These are phyloP conservation scores for Symbiodinium pilosum DNA, from an alignment of 73 alveolate genomes.

Conservation along the genomic window DNA sequence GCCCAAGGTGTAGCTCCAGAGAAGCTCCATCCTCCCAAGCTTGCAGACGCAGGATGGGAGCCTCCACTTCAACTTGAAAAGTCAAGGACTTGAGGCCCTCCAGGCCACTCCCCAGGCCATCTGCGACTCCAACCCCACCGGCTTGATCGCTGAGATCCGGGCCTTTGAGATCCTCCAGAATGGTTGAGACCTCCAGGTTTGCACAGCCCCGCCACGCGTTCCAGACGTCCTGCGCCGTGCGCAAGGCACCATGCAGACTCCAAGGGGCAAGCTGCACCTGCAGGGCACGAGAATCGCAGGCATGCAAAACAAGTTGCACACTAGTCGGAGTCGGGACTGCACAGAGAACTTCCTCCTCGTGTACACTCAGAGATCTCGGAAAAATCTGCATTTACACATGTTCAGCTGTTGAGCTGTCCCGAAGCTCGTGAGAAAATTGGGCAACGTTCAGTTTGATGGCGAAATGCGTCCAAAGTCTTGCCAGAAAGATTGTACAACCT, in stretches of 20 bases:
- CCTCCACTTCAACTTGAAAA: slow-evolving; percentile 44
- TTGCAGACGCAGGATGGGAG: slow-evolving; percentile 56
- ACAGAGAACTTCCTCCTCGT: background rate
- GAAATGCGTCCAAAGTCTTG: too few relatives aligned
- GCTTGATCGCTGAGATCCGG: background rate
- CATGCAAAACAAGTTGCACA: background rate
- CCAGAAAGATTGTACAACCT: too few relatives aligned
- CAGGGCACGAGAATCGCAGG: background rate
- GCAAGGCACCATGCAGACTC: slow-evolving; percentile 63
- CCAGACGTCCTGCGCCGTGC: slow-evolving; percentile 8
- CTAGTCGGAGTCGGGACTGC: background rate
- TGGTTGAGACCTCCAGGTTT: background rate
- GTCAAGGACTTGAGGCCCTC: background rate
- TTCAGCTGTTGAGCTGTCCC: too few relatives aligned
- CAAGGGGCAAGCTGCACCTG: slow-evolving; percentile 55
- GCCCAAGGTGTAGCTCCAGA: slow-evolving; percentile 37
- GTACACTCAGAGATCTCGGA: background rate
- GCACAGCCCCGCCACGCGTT: slow-evolving; percentile 36
- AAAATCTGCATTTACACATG: too few relatives aligned
- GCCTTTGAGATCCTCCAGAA: background rate
- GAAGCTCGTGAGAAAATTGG: too few relatives aligned
- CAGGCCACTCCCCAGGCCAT: background rate
- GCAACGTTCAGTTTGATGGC: too few relatives aligned
- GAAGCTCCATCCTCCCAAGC: slow-evolving; percentile 62
- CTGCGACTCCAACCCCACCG: background rate